These are phyloP conservation scores for Rosa persica DNA, from an alignment of 306 rosid species.

Conservation along the genomic window DNA sequence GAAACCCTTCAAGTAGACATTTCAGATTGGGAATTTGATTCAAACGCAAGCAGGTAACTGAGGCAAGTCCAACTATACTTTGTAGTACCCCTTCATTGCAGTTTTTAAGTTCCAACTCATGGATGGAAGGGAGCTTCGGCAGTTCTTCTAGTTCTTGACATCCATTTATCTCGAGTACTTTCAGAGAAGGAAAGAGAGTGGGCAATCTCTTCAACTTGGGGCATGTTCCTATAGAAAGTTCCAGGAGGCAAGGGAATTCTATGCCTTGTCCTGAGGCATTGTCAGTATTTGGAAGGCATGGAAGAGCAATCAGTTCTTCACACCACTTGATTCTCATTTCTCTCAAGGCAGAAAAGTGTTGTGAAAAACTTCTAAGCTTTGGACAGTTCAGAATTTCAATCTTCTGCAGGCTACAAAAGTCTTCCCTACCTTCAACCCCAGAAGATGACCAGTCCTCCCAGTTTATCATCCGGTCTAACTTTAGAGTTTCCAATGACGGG, in stretches of 20 bases:
- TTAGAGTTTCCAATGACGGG: conserved; percentile 26
- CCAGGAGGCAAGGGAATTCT: conserved; percentile 32
- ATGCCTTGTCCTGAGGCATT: neutral
- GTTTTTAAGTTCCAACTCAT: conserved; percentile 25
- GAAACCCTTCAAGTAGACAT: conserved; percentile 21
- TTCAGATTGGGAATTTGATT: conserved; percentile 22
- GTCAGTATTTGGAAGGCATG: conserved; percentile 9
- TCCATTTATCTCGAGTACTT: conserved; percentile 27
- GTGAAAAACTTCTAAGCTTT: conserved; percentile 28
- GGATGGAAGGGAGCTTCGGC: conserved; percentile 31
- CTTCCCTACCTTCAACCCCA: conserved; percentile 28
- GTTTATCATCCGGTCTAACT: conserved; percentile 30
- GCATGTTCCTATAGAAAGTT: conserved; percentile 29
- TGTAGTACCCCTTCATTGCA: conserved; percentile 9
- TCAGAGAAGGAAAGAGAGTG: conserved; percentile 25
- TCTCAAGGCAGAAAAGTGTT: conserved; percentile 23
- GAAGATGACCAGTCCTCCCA: conserved; percentile 37
- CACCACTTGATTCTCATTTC: conserved; percentile 30
- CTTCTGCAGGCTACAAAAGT: conserved; percentile 22
- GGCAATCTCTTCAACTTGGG: conserved; percentile 33
- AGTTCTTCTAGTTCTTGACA: conserved; percentile 25
- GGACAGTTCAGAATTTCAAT: conserved; percentile 34
- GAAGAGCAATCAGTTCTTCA: conserved; percentile 27
- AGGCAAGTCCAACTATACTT: conserved; percentile 17
- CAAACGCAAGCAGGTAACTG: conserved; percentile 30